Evolutionary conservation across 495 filamentous ascomycete genomes (phyloP).

Genomic region (Talaromyces wortmannii): DNA sequence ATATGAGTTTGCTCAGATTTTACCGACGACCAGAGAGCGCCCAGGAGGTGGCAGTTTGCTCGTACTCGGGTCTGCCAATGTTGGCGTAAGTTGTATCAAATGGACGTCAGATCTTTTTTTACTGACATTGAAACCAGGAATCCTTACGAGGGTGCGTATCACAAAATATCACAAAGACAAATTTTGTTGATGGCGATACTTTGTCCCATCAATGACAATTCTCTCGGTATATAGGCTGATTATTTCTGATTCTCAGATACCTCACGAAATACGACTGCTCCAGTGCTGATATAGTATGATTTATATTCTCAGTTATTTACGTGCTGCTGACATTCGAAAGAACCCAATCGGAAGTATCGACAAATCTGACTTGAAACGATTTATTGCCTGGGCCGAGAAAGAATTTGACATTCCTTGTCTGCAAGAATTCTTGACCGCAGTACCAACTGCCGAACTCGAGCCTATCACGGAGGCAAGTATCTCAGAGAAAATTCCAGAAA

Average conservation of each 20-base stretch:
- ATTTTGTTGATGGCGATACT: no score
- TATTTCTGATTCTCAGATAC: constrained; percentile 50
- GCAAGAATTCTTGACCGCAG: constrained; percentile 63
- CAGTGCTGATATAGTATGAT: constrained; percentile 41
- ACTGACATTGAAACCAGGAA: constrained; percentile 8
- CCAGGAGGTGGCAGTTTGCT: constrained; percentile 51
- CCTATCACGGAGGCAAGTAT: constrained; percentile 65
- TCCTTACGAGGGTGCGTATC: constrained; percentile 22
- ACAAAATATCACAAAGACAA: no score
- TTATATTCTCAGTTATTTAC: background rate
- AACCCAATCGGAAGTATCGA: constrained; percentile 62
- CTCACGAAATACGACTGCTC: constrained; percentile 65
- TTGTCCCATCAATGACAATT: no score
- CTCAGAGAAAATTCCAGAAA: constrained; percentile 30
- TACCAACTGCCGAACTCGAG: constrained; percentile 79
- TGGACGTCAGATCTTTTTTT: background rate
- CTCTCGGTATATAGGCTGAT: no score
- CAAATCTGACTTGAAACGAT: constrained; percentile 70
- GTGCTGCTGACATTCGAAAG: constrained; percentile 3
- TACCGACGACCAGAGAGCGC: constrained; percentile 49
- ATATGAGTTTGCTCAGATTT: constrained; percentile 65
- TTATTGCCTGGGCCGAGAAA: constrained; percentile 60
- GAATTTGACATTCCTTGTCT: constrained; percentile 68
- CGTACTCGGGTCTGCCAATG: constrained; percentile 57
- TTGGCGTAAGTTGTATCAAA: constrained; percentile 28